phyloP scores from a whole-genome alignment of 2,329 filamentous ascomycete species.

The Colletotrichum camelliae region DNA sequence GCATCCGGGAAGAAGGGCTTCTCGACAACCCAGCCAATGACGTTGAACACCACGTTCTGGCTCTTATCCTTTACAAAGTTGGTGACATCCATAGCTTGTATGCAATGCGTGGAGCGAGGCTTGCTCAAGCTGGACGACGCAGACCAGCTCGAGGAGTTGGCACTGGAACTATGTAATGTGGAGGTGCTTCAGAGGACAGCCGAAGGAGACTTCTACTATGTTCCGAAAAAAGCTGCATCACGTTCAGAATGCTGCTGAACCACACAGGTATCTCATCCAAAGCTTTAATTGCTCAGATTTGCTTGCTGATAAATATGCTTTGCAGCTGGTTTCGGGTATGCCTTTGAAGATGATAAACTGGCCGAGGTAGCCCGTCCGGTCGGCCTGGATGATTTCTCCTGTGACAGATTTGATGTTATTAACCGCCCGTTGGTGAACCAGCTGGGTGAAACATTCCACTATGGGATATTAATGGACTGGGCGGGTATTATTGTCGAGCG shows the following conservation, averaged over 20 bases:
- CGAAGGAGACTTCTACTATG: conserved; percentile 33
- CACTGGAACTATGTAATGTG: conserved; percentile 52
- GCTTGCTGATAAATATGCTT: not conserved
- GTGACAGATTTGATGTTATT: conserved; percentile 36
- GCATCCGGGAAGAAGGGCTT: not conserved
- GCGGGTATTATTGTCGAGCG: conserved; percentile 56
- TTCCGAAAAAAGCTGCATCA: conserved; percentile 43
- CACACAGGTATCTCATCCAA: conserved; percentile 40
- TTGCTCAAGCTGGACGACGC: conserved; percentile 52
- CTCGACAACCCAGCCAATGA: not conserved
- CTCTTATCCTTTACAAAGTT: conserved; percentile 47
- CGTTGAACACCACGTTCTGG: conserved; percentile 38
- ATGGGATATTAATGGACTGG: conserved; percentile 56
- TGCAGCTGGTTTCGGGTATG: conserved; percentile 47
- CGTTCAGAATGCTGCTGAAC: conserved; percentile 55
- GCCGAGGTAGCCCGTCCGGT: not conserved
- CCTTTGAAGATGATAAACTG: conserved; percentile 36
- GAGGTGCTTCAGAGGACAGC: conserved; percentile 47
- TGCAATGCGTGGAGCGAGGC: conserved; percentile 60
- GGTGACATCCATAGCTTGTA: conserved; percentile 52
- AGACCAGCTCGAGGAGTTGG: conserved; percentile 34
- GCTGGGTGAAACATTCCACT: conserved; percentile 55
- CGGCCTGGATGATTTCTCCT: not conserved
- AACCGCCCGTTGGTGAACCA: conserved; percentile 52
- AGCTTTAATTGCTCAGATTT: not conserved